Evolutionary conservation across 1,139 yeast species (phyloP).

Genomic region (Yamadazyma oceani): DNA sequence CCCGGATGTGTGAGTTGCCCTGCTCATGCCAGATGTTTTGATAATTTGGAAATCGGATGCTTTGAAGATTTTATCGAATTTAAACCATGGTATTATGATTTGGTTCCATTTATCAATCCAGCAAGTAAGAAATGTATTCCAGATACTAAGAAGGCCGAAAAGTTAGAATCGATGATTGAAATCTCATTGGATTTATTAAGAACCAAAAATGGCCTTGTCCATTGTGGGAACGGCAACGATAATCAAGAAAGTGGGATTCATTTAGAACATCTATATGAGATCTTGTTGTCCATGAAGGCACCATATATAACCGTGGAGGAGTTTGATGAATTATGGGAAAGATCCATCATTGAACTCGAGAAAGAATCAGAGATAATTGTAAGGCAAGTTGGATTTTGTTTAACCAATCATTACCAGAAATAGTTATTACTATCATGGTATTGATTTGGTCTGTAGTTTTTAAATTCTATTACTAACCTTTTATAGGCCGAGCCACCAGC

Average conservation of each 20-base stretch:
- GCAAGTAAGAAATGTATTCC: constrained; percentile 60
- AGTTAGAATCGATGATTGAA: constrained; percentile 64
- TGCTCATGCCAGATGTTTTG: constrained; percentile 66
- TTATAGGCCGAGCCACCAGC: constrained; percentile 32
- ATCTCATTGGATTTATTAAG: constrained; percentile 69
- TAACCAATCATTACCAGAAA: too few relatives aligned
- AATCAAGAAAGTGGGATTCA: constrained; percentile 53
- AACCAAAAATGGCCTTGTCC: constrained; percentile 63
- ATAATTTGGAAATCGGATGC: constrained; percentile 16
- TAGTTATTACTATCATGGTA: too few relatives aligned
- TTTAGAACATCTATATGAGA: constrained; percentile 55
- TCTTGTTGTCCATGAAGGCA: constrained; percentile 57
- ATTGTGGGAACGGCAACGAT: constrained; percentile 54
- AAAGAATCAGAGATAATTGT: constrained; percentile 77
- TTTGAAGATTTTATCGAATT: constrained; percentile 46
- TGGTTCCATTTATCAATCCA: constrained; percentile 59
- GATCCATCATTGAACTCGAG: constrained; percentile 63
- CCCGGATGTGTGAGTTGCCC: constrained; percentile 83
- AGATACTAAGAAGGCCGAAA: constrained; percentile 71
- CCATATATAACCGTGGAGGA: constrained; percentile 66
- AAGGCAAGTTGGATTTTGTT: constrained; percentile 54
- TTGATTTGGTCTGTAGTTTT: too few relatives aligned
- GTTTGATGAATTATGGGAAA: constrained; percentile 78
- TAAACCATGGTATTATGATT: constrained; percentile 53
- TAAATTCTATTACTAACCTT: constrained; percentile 7